Conservation (phyloP, 2,329 filamentous ascomycete species). For the Hansfordia pulvinata region DNA sequence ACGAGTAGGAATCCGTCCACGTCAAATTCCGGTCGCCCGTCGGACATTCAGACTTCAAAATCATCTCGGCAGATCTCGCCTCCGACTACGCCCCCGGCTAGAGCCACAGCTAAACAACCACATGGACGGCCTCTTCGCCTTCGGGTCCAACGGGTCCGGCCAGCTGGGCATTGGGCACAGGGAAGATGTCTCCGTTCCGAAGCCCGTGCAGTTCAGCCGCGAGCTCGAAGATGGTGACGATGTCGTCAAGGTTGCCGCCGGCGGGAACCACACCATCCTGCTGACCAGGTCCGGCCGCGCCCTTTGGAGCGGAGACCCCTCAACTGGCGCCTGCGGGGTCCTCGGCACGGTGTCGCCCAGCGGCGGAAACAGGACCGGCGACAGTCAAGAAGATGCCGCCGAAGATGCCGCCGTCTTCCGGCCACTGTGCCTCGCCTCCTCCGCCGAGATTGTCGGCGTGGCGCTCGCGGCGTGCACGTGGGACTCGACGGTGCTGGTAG, state of each 20-base stretch:
- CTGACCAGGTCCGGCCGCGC: constrained; percentile 45
- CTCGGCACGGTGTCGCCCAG: too few species aligned
- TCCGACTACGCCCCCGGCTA: too few species aligned
- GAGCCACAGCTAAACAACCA: too few species aligned
- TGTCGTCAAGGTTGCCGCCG: constrained; percentile 35
- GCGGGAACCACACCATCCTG: constrained; percentile 80
- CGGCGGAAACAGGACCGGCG: too few species aligned
- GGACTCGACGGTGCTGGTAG: constrained; percentile 56
- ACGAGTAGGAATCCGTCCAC: too few species aligned
- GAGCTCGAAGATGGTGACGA: constrained; percentile 19
- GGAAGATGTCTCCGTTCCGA: constrained; percentile 57
- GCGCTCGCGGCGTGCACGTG: constrained; percentile 58
- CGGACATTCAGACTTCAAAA: too few species aligned
- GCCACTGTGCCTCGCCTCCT: constrained; percentile 7
- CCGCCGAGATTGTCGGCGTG: constrained; percentile 23
- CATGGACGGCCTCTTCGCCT: constrained; percentile 47
- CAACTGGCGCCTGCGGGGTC: constrained; percentile 40
- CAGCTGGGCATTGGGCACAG: constrained; percentile 60
- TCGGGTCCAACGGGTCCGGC: constrained; percentile 64
- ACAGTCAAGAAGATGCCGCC: too few species aligned
- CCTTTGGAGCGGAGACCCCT: constrained; percentile 50
- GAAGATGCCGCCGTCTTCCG: constrained; percentile 7
- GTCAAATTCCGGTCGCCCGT: too few species aligned
- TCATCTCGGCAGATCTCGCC: too few species aligned
- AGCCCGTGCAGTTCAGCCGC: constrained; percentile 42